Evolutionary conservation across 78 protist genomes (phyloP).

Genomic region (Planoprotostelium fungivorum): DNA sequence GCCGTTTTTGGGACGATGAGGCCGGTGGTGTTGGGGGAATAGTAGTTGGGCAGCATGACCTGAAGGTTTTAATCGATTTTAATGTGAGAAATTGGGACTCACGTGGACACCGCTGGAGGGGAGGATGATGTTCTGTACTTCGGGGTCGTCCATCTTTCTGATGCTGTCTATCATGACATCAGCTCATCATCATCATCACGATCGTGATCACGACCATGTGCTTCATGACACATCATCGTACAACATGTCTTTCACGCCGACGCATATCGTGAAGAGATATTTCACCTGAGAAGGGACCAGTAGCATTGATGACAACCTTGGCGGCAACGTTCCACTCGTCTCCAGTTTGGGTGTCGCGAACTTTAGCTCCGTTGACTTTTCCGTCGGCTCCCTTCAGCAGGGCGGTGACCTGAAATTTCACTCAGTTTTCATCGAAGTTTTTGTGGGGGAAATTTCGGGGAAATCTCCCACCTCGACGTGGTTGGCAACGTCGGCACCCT

Average conservation of each 20-base stretch:
- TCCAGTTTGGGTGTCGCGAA: conserved; percentile 77
- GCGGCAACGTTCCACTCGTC: conserved; percentile 41
- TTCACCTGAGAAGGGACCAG: conserved; percentile 79
- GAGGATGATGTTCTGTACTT: conserved; percentile 20
- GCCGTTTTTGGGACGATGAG: conserved; percentile 70
- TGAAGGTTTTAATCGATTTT: conserved; percentile 61
- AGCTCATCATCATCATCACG: no score
- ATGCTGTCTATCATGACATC: conserved; percentile 25
- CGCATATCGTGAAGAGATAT: no score
- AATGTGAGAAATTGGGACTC: not conserved
- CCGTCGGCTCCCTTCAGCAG: not conserved
- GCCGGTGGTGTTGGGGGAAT: conserved; percentile 54
- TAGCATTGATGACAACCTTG: conserved; percentile 75
- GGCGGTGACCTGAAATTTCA: not conserved
- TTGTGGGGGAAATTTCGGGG: not conserved
- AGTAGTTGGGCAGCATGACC: conserved; percentile 45
- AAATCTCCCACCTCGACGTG: conserved; percentile 60
- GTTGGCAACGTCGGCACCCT: conserved; percentile 83
- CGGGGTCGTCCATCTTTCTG: conserved; percentile 70
- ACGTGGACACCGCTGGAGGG: conserved; percentile 81
- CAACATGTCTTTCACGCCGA: no score
- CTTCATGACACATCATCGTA: no score
- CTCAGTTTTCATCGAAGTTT: not conserved
- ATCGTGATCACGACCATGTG: not conserved
- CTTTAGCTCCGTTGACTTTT: conserved; percentile 68